Evolutionary conservation across 768 basidiomycete species (phyloP).

Genomic region (Hortiboletus flavorubellus): DNA sequence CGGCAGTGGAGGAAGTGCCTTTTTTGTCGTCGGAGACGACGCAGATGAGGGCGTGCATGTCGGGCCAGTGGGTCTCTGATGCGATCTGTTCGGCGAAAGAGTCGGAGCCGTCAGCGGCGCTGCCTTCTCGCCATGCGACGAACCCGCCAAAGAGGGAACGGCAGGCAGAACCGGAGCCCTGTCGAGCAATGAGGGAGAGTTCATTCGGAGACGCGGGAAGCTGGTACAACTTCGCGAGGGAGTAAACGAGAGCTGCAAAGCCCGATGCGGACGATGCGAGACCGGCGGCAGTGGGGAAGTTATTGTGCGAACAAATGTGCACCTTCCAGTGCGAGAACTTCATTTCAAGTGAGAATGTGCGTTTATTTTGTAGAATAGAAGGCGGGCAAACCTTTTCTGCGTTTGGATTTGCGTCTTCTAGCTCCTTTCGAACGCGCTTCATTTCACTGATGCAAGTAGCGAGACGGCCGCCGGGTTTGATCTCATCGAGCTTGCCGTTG

Average conservation of each 20-base stretch:
- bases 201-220: conserved; percentile 75
- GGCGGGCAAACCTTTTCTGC: conserved; percentile 56
- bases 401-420: conserved; percentile 67
- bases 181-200: conserved; percentile 92
- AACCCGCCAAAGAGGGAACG: conserved; percentile 96
- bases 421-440: conserved; percentile 66
- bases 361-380: background rate
- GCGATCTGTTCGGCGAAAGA: conserved; percentile 88
- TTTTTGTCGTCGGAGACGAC: conserved; percentile 97
- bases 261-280: conserved; percentile 97
- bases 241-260: conserved; percentile 91
- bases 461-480: conserved; percentile 76
- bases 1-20: conserved; percentile 89
- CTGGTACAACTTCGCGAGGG: conserved; percentile 80
- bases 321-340: conserved; percentile 47
- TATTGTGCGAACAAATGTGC: conserved; percentile 94
- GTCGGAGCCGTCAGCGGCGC: conserved; percentile 66
- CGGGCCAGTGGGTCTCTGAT: conserved; percentile 84
- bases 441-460: conserved; percentile 86
- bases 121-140: conserved; percentile 82
- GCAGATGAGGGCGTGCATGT: conserved; percentile 95
- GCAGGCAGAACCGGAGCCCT: conserved; percentile 97
- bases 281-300: conserved; percentile 98
- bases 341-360: background rate
- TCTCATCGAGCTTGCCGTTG: conserved; percentile 88